A percentile compares a stretch with the other conserved stretches of the same genome.
Evolutionary conservation across 2,329 filamentous ascomycete species (phyloP).

Genomic region (Calonectria leucothoes): DNA sequence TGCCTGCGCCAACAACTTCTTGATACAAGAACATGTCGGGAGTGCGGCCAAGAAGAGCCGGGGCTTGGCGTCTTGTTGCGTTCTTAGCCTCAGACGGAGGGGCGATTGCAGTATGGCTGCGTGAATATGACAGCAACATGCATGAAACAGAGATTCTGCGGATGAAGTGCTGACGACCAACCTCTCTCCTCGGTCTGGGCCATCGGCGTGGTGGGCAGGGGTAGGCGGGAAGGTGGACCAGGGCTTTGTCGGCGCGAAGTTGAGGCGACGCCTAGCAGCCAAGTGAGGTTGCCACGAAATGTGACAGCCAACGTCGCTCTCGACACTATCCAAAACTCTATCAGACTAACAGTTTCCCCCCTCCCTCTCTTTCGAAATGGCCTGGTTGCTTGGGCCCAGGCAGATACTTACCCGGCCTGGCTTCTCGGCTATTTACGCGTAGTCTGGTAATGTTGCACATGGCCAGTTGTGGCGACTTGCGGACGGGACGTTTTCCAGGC

Average conservation of each 20-base stretch:
- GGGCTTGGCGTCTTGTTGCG: not conserved
- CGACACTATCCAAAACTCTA: conserved; percentile 18
- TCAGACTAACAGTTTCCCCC: not conserved
- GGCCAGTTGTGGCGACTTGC: not conserved
- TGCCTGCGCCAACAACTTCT: not conserved
- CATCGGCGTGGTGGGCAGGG: not conserved
- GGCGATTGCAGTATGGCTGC: conserved; percentile 26
- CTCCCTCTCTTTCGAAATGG: not conserved
- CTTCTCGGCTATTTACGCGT: not conserved
- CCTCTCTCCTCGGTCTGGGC: not conserved
- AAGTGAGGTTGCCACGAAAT: conserved; percentile 26
- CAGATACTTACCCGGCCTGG: not conserved
- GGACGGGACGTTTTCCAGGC: not conserved
- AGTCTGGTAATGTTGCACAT: conserved; percentile 1
- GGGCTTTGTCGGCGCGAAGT: conserved; percentile 29
- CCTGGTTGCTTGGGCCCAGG: not conserved
- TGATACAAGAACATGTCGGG: not conserved
- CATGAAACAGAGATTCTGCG: conserved; percentile 5
- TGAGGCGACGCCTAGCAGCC: conserved; percentile 23
- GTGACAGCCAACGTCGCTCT: conserved; percentile 16
- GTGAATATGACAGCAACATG: conserved; percentile 18
- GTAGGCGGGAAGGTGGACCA: conserved; percentile 2
- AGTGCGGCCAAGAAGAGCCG: not conserved
- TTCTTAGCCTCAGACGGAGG: not conserved
- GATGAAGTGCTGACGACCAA: conserved; percentile 15